Conservation (phyloP, 2,329 filamentous ascomycete species). For the Exophiala xenobiotica region DNA sequence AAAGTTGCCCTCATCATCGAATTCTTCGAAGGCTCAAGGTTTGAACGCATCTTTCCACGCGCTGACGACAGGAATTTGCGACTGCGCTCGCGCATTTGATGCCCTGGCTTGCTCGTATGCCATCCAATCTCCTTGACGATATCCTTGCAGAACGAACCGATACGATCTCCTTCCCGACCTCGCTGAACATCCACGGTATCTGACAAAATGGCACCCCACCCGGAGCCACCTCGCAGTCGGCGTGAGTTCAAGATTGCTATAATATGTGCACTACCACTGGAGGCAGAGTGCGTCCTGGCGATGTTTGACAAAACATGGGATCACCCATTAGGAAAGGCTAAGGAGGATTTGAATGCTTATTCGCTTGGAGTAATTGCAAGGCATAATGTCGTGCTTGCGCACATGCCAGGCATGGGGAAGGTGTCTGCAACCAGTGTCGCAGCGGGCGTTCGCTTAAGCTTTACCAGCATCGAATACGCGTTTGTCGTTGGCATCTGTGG, state of each 20-base stretch:
- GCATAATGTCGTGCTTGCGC: conserved; percentile 35
- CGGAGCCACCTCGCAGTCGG: not conserved
- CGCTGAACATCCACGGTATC: too few species aligned
- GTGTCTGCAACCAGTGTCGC: conserved; percentile 30
- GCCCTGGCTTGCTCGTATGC: too few species aligned
- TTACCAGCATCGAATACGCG: conserved; percentile 35
- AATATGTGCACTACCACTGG: conserved; percentile 38
- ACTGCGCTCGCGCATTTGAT: too few species aligned
- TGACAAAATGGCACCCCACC: too few species aligned
- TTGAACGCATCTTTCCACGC: too few species aligned
- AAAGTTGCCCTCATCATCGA: too few species aligned
- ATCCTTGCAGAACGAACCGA: too few species aligned
- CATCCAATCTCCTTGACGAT: too few species aligned
- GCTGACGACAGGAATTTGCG: too few species aligned
- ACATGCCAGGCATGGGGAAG: conserved; percentile 35
- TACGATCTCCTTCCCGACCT: too few species aligned
- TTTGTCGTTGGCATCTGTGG: conserved; percentile 46
- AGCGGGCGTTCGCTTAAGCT: conserved; percentile 37
- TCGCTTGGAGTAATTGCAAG: conserved; percentile 31
- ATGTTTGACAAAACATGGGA: conserved; percentile 22
- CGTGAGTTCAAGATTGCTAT: conserved; percentile 38
- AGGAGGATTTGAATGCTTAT: conserved; percentile 36
- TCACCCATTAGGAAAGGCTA: conserved; percentile 28
- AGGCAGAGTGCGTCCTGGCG: conserved; percentile 33
- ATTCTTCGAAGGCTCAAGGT: too few species aligned